phyloP scores from a whole-genome alignment of 1,139 yeast species.

The Yamadazyma atmosphaerica region DNA sequence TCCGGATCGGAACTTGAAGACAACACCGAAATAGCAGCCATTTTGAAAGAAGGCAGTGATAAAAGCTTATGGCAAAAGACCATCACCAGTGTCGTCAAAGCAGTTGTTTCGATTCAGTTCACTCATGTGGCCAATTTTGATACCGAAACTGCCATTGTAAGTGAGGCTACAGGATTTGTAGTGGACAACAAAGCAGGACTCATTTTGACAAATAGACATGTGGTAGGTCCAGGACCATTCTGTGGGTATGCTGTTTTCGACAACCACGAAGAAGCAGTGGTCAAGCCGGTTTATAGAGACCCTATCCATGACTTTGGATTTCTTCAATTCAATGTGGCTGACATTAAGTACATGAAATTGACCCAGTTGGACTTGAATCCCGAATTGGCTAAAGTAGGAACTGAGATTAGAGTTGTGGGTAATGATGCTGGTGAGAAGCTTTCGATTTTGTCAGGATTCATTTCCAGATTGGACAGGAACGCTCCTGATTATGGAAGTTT shows the following conservation, averaged over 20 bases:
- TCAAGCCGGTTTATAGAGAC: slow-evolving; percentile 77
- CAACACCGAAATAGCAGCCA: neutral
- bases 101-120: slow-evolving; percentile 89
- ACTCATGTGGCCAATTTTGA: slow-evolving; percentile 86
- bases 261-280: slow-evolving; percentile 92
- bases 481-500: slow-evolving; percentile 92
- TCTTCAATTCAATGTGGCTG: slow-evolving; percentile 69
- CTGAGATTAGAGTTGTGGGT: slow-evolving; percentile 92
- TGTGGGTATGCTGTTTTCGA: slow-evolving; percentile 89
- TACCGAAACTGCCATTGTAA: slow-evolving; percentile 76
- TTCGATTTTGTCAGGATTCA: slow-evolving; percentile 85
- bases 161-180: slow-evolving; percentile 95
- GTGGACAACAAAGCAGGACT: slow-evolving; percentile 82
- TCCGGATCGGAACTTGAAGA: slow-evolving; percentile 5
- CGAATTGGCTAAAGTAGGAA: slow-evolving; percentile 81
- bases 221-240: slow-evolving; percentile 94
- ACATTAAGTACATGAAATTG: slow-evolving; percentile 72
- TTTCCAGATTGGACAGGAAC: slow-evolving; percentile 86
- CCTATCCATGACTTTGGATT: slow-evolving; percentile 88
- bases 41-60: slow-evolving; percentile 7
- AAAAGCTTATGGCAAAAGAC: slow-evolving; percentile 69
- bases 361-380: slow-evolving; percentile 71
- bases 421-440: slow-evolving; percentile 96
- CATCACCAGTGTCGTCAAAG: slow-evolving; percentile 76
- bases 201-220: slow-evolving; percentile 89